These are phyloP conservation scores for Plasmopara muralis DNA, from an alignment of 352 stramenopile genomes.

Conservation along the genomic window DNA sequence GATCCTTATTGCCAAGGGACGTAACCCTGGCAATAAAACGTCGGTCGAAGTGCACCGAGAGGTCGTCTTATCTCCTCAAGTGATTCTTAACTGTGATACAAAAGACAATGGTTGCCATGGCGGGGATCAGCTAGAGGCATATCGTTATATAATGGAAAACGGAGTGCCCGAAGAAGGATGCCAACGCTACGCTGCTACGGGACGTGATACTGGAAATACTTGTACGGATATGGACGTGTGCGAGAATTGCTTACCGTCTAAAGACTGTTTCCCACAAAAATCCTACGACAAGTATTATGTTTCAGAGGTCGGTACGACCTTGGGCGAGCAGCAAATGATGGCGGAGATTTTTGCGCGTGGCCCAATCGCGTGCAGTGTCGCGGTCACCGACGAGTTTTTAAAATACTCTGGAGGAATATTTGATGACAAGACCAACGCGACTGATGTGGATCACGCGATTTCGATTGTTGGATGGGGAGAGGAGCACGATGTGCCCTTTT, in stretches of 20 bases:
- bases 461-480: conserved; percentile 94
- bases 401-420: conserved; percentile 94
- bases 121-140: conserved; percentile 87
- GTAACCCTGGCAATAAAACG: conserved; percentile 36
- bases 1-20: conserved; percentile 76
- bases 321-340: conserved; percentile 91
- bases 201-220: conserved; percentile 84
- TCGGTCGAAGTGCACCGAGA: conserved; percentile 63
- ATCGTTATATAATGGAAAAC: conserved; percentile 89
- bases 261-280: conserved; percentile 85
- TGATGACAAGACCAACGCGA: conserved; percentile 82
- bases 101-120: conserved; percentile 89
- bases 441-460: conserved; percentile 87
- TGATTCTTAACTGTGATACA: conserved; percentile 86
- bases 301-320: conserved; percentile 90
- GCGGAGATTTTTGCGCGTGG: conserved; percentile 94
- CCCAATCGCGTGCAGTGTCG: conserved; percentile 91
- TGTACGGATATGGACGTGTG: conserved; percentile 88
- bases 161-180: conserved; percentile 93
- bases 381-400: conserved; percentile 82
- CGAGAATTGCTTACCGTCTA: conserved; percentile 83
- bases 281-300: conserved; percentile 94
- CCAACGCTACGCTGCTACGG: conserved; percentile 89
- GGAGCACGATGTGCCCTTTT: conserved; percentile 85
- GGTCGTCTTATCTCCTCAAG: conserved; percentile 78